phyloP scores from a whole-genome alignment of 768 basidiomycete species.

The Russula brevipes region DNA sequence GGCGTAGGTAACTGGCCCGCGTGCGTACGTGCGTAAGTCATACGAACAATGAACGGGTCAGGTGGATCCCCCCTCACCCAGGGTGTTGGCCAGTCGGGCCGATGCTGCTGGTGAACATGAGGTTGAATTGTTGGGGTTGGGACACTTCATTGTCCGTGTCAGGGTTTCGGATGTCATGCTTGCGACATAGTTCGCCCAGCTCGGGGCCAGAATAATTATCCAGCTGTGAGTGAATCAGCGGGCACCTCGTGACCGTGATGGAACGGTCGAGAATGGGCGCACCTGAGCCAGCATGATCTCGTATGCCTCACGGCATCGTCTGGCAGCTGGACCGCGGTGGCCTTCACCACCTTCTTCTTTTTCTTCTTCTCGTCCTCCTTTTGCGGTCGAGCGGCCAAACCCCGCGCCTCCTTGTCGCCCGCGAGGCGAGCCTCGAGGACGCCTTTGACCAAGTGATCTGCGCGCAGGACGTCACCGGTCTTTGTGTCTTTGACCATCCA shows the following conservation, averaged over 20 bases:
- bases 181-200: conserved; percentile 80
- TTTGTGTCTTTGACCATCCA: conserved; percentile 98
- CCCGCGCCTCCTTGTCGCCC: conserved; percentile 87
- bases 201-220: conserved; percentile 92
- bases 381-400: conserved; percentile 51
- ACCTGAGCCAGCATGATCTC: conserved; percentile 86
- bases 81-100: conserved; percentile 97
- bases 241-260: conserved; percentile 18
- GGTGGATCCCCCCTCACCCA: conserved; percentile 49
- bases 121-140: conserved; percentile 93
- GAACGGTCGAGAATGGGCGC: conserved; percentile 28
- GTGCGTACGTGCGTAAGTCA: not conserved
- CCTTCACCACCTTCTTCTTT: conserved; percentile 79
- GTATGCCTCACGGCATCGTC: conserved; percentile 74
- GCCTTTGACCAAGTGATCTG: conserved; percentile 91
- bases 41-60: not conserved
- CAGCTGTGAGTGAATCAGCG: conserved; percentile 44
- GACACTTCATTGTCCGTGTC: conserved; percentile 89
- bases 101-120: conserved; percentile 98
- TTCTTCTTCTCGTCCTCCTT: conserved; percentile 58
- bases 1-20: conserved; percentile 74
- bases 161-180: conserved; percentile 78
- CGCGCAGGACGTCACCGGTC: conserved; percentile 95
- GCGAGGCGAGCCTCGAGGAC: conserved; percentile 87
- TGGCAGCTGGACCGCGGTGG: conserved; percentile 59